phyloP scores from a whole-genome alignment of 2,329 filamentous ascomycete genomes.

The Penicillium brevicompactum region DNA sequence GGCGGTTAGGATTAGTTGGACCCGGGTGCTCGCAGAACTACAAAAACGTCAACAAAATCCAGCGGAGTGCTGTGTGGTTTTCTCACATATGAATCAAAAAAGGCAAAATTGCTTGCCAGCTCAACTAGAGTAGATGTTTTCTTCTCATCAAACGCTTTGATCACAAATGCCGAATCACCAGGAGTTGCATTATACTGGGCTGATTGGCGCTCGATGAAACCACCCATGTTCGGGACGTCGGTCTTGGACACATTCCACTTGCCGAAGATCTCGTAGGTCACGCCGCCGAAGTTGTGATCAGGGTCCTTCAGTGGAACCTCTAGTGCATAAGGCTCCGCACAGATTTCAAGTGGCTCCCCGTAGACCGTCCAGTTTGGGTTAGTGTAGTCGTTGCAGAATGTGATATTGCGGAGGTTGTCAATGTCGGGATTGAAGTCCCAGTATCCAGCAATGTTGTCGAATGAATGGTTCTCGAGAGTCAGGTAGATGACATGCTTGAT shows the following conservation, averaged over 20 bases:
- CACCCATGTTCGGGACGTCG: conserved; percentile 41
- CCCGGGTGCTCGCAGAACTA: conserved; percentile 42
- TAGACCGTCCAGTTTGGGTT: conserved; percentile 43
- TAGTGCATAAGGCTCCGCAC: conserved; percentile 37
- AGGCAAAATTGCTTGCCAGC: conserved; percentile 41
- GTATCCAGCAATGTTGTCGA: conserved; percentile 45
- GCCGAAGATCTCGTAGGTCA: conserved; percentile 41
- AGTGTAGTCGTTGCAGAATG: conserved; percentile 43
- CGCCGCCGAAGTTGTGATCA: conserved; percentile 37
- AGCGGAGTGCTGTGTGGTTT: not conserved
- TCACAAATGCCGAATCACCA: conserved; percentile 39
- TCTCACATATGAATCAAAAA: conserved; percentile 41
- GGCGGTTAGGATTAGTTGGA: conserved; percentile 45
- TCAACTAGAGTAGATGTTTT: conserved; percentile 38
- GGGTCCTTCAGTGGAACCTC: conserved; percentile 41
- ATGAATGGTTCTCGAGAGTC: conserved; percentile 44
- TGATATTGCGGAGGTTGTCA: conserved; percentile 36
- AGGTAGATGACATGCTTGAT: conserved; percentile 42
- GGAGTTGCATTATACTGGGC: conserved; percentile 40
- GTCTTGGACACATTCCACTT: conserved; percentile 39
- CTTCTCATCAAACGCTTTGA: conserved; percentile 40
- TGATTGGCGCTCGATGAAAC: conserved; percentile 43
- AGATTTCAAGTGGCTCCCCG: conserved; percentile 38
- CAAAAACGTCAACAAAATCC: conserved; percentile 5
- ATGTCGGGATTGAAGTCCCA: conserved; percentile 42